Conservation (phyloP, 352 stramenopile species). For the Phytophthora boehmeriae region DNA sequence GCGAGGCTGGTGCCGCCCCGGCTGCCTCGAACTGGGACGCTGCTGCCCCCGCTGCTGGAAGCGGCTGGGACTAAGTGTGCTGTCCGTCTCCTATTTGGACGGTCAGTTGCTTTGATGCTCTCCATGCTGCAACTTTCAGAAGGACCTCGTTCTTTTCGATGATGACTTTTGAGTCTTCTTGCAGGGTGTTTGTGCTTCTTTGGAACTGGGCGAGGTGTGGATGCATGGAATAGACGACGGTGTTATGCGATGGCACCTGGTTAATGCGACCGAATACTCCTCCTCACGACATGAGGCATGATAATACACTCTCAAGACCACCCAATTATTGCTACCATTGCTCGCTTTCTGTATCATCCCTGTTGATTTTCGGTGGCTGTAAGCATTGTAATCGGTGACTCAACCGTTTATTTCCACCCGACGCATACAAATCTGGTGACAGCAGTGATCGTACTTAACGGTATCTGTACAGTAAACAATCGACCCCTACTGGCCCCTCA, state of each 20-base stretch:
- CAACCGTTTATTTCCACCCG: too few species aligned
- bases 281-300: slow-evolving; percentile 8
- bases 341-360: too few species aligned
- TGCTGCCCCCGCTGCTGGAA: slow-evolving; percentile 47
- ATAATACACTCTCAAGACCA: slow-evolving; percentile 34
- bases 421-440: too few species aligned
- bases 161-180: slow-evolving; percentile 22
- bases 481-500: slow-evolving; percentile 26
- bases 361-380: too few species aligned
- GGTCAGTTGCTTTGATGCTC: slow-evolving; percentile 20
- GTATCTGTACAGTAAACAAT: too few species aligned
- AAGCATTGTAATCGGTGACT: too few species aligned
- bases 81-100: slow-evolving; percentile 7
- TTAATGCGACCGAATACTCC: slow-evolving; percentile 86
- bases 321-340: background rate
- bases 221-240: slow-evolving; percentile 93
- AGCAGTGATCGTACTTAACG: too few species aligned
- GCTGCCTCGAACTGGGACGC: slow-evolving; percentile 59
- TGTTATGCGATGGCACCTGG: slow-evolving; percentile 93
- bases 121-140: slow-evolving; percentile 16
- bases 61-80: slow-evolving; percentile 83
- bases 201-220: slow-evolving; percentile 26
- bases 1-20: slow-evolving; percentile 59
- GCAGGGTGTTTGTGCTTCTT: slow-evolving; percentile 11
- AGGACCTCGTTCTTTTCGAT: slow-evolving; percentile 39